A percentile compares a stretch with the other conserved stretches of the same genome.
These are phyloP conservation scores for Chaetomiaceae sp. DNA, from an alignment of 2,329 filamentous ascomycete species.

Conservation along the genomic window DNA sequence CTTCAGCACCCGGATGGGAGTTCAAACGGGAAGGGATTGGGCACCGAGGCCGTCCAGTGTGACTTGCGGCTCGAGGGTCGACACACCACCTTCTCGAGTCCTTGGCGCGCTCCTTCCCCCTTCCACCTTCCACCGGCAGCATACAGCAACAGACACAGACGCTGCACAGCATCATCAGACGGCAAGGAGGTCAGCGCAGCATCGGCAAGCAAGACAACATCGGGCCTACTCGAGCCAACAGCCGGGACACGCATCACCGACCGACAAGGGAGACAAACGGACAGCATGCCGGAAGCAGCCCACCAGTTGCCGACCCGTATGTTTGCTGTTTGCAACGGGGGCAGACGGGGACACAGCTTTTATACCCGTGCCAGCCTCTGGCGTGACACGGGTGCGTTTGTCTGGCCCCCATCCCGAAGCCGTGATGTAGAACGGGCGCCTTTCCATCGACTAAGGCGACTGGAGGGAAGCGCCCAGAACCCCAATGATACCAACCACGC, in stretches of 20 bases:
- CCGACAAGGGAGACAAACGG: neutral
- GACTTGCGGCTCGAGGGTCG: too few relatives aligned
- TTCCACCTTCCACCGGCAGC: too few relatives aligned
- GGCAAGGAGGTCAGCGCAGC: neutral
- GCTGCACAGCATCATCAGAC: neutral
- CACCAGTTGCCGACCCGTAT: neutral
- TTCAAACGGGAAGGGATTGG: too few relatives aligned
- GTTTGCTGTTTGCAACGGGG: neutral
- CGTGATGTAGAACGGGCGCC: too few relatives aligned
- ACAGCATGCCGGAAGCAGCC: too few relatives aligned
- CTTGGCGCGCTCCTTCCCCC: neutral
- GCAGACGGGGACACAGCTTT: neutral
- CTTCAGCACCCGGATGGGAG: too few relatives aligned
- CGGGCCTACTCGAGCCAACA: neutral
- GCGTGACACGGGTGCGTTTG: neutral
- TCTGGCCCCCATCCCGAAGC: too few relatives aligned
- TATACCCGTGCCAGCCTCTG: neutral
- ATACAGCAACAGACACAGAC: neutral
- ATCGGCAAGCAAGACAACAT: constrained; percentile 1
- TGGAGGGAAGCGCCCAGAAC: too few relatives aligned
- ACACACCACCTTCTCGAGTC: neutral
- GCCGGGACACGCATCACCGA: neutral
- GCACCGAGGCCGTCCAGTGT: too few relatives aligned
- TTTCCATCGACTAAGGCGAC: too few relatives aligned
- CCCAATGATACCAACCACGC: too few relatives aligned